A percentile compares a stretch with the other conserved stretches of the same genome.
Evolutionary conservation across 768 basidiomycete species (phyloP).

Genomic region (Boletus rufocinnamomeus): DNA sequence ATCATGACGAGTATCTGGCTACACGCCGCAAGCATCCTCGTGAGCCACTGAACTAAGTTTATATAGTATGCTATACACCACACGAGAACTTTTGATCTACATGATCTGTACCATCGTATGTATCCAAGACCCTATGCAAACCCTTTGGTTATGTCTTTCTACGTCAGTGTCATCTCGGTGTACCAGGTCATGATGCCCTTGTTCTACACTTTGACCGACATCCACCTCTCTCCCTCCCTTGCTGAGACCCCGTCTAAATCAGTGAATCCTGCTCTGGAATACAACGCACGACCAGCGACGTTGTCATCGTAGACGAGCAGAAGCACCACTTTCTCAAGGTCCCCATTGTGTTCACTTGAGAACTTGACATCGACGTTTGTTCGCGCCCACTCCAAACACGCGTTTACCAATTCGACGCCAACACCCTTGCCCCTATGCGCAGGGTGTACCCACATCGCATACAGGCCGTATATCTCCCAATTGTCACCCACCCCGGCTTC

Average conservation of each 20-base stretch:
- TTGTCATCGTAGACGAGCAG: conserved; percentile 22
- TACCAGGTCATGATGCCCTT: too few species aligned
- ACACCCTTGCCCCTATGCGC: conserved; percentile 29
- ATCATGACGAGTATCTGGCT: conserved; percentile 8
- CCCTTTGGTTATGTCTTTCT: not conserved
- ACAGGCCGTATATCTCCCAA: conserved; percentile 26
- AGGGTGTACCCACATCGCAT: conserved; percentile 33
- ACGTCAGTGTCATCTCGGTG: not conserved
- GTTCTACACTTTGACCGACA: conserved; percentile 36
- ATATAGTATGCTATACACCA: not conserved
- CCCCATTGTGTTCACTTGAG: not conserved
- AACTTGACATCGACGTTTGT: conserved; percentile 17
- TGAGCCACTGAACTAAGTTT: not conserved
- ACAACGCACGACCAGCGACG: conserved; percentile 18
- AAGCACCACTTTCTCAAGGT: conserved; percentile 19
- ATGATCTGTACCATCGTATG: not conserved
- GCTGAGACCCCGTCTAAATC: conserved; percentile 11
- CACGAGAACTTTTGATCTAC: not conserved
- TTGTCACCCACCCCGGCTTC: conserved; percentile 13
- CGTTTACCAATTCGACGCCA: conserved; percentile 16
- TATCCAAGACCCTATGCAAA: not conserved
- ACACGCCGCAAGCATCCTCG: not conserved
- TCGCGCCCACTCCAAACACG: conserved; percentile 29
- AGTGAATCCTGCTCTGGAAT: conserved; percentile 25
- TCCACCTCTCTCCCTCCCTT: conserved; percentile 22